phyloP scores from a whole-genome alignment of 2,329 filamentous ascomycete genomes.

The Colletotrichum eleusines region DNA sequence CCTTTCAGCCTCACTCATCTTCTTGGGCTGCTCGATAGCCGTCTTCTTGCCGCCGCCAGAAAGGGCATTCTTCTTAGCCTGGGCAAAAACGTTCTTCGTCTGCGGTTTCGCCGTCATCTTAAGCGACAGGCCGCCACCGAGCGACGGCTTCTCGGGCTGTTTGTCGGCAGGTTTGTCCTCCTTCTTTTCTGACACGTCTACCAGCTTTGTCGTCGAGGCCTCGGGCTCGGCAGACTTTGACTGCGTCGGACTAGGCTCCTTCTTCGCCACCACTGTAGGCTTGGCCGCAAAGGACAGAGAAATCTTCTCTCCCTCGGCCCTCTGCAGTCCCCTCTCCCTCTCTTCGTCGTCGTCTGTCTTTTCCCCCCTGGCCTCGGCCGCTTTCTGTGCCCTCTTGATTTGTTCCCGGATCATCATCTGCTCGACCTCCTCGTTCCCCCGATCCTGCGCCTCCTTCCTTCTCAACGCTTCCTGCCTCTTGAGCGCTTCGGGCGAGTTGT shows the following conservation, averaged over 20 bases:
- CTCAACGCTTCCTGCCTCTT: constrained; percentile 82
- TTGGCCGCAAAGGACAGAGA: constrained; percentile 74
- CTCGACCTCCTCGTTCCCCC: constrained; percentile 91
- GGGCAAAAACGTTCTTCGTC: constrained; percentile 81
- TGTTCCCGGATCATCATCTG: constrained; percentile 86
- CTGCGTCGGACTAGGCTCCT: constrained; percentile 39
- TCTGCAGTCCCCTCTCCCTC: constrained; percentile 63
- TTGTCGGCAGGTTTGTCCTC: constrained; percentile 36
- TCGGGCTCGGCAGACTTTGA: constrained; percentile 44
- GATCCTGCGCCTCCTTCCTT: constrained; percentile 87
- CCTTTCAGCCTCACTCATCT: constrained; percentile 87
- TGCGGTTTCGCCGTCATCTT: constrained; percentile 75
- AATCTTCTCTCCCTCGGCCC: constrained; percentile 80
- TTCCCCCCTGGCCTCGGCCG: constrained; percentile 61
- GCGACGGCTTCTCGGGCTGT: constrained; percentile 34
- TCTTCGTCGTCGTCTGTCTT: constrained; percentile 56
- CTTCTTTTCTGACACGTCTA: constrained; percentile 32
- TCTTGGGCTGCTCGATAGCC: constrained; percentile 74
- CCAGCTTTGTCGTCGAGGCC: constrained; percentile 39
- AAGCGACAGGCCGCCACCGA: constrained; percentile 65
- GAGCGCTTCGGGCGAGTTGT: constrained; percentile 89
- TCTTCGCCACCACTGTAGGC: constrained; percentile 43
- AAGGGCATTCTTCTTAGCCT: constrained; percentile 77
- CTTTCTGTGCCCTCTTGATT: constrained; percentile 79
- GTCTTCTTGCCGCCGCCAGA: constrained; percentile 71